Evolutionary conservation across 768 basidiomycete genomes (phyloP).

Genomic region (Tricholoma matsutake): DNA sequence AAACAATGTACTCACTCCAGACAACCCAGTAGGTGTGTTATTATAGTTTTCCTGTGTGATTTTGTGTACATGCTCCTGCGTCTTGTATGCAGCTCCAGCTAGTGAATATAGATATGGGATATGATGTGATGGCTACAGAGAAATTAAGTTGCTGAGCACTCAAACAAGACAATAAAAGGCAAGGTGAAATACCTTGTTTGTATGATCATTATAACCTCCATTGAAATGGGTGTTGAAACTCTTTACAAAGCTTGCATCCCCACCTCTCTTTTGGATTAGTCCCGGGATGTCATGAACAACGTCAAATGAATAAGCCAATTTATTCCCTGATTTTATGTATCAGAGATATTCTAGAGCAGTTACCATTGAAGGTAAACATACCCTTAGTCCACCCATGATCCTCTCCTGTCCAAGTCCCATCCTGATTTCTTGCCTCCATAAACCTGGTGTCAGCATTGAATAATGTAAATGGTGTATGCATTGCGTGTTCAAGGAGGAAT

Average conservation of each 20-base stretch:
- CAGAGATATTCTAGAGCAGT: not conserved
- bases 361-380: constrained; percentile 10
- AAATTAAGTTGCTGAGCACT: not conserved
- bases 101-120: constrained; percentile 81
- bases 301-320: constrained; percentile 72
- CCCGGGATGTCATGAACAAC: constrained; percentile 69
- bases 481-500: too few relatives aligned
- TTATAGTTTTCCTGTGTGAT: constrained; percentile 67
- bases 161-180: not conserved
- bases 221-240: constrained; percentile 61
- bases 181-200: constrained; percentile 58
- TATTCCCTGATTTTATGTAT: constrained; percentile 33
- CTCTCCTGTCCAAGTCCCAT: constrained; percentile 71
- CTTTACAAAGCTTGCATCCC: constrained; percentile 58
- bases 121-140: constrained; percentile 70
- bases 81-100: constrained; percentile 65
- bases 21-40: constrained; percentile 62
- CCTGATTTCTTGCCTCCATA: constrained; percentile 74
- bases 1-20: constrained; percentile 55
- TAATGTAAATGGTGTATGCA: constrained; percentile 54
- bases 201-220: constrained; percentile 75
- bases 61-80: constrained; percentile 67
- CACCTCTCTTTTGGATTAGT: constrained; percentile 62
- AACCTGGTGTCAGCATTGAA: constrained; percentile 72
- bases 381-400: constrained; percentile 83